Evolutionary conservation across 2,329 filamentous ascomycete species (phyloP), one percentile per base, ranked within the genome.

Genomic region (Epichloe glyceriae): DNA sequence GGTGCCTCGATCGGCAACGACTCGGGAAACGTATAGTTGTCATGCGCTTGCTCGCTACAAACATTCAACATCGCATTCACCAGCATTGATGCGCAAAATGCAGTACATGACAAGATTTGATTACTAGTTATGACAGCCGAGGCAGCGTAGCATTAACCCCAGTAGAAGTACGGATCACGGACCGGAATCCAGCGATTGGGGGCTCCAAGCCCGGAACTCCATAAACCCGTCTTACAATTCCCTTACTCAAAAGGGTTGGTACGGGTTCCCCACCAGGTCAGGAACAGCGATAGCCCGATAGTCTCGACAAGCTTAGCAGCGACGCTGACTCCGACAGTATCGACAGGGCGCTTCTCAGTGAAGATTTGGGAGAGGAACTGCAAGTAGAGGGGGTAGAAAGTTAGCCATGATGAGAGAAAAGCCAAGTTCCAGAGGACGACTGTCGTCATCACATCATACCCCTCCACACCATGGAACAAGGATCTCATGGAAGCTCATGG

Each of bases 261-360:
- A 66, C 86, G 85, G 64, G 91, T 96, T 64, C 91, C 91, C 91
- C 91, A 97, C 86, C 88, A 97, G 66, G 88, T 95, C 62, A 97
- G 77, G 80, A 97, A 88, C 63, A 95, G 68, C 56, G 86, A 89
- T 53, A 97, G 80, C 57, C 91, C 93, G 53, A 97, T 80, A 3
- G 93, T 96, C 80, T 97, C 93, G 60, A 95, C 80, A 60, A 93
- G 73, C 72, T 93, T 90, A 64, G 87, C 85, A 47, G 93, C 72
- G 55, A 86, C 80, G 65, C 86, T 86, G 58, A 96, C 85, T 60
- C 88, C 88, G 59, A 97, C 82, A 55, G 87, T 91, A 71, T 97
- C 91, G 53, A 93, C 71, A 49, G 91, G 87, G 54, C 90, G 85
- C 79, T 91, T 95, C 80, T 97, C 91, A 45, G 86, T 83, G 67